Conservation (phyloP, 345 rosid genomes). For the Pistacia vera region DNA sequence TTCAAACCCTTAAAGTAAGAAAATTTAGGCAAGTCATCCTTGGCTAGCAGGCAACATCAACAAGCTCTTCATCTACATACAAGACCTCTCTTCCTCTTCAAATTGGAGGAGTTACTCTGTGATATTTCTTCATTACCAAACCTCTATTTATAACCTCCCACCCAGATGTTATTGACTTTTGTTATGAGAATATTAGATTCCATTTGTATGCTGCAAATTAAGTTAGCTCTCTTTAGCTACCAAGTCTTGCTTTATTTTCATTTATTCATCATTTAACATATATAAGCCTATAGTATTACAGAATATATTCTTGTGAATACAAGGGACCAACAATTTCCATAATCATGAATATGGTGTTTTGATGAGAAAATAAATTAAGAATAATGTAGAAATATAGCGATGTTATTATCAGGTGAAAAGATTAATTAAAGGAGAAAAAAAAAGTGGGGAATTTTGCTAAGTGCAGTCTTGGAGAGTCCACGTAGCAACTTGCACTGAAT, state of each 20-base stretch:
- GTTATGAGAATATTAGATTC: neutral
- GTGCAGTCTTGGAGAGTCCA: neutral
- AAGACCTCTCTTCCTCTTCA: conserved; percentile 17
- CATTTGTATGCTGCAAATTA: neutral
- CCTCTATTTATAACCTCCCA: conserved; percentile 34
- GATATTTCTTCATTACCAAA: neutral
- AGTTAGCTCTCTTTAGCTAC: no score
- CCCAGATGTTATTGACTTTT: neutral
- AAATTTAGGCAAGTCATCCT: conserved; percentile 60
- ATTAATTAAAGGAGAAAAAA: no score
- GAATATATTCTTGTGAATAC: conserved; percentile 21
- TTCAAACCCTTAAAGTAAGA: neutral
- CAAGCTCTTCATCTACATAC: conserved; percentile 46
- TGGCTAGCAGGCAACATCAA: conserved; percentile 43
- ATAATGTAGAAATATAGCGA: no score
- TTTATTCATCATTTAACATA: no score
- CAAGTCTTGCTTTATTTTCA: no score
- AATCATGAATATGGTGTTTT: neutral
- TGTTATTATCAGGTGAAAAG: no score
- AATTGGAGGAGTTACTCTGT: neutral
- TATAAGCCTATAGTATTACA: neutral
- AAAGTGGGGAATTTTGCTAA: no score
- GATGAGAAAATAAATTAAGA: no score
- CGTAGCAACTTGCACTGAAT: conserved; percentile 24
- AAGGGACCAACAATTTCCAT: conserved; percentile 21